Percentiles rank a stretch among this genome's conserved stretches.
Evolutionary conservation across 495 filamentous ascomycete species (phyloP).

Genomic region (Annulohypoxylon stygium): DNA sequence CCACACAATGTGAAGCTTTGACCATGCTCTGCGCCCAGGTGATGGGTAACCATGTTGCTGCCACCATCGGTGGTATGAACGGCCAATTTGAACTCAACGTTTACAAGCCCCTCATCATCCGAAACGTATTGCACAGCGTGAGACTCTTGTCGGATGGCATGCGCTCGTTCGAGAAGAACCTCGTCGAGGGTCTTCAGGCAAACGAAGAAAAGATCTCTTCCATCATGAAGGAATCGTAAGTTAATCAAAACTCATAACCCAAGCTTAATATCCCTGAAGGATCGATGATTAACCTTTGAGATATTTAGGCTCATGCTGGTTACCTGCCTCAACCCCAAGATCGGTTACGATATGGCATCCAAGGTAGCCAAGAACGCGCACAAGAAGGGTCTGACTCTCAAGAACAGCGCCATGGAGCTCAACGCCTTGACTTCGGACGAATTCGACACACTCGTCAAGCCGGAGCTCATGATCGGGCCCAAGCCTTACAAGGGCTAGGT

Average conservation of each 20-base stretch:
- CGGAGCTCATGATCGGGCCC: slow-evolving; percentile 97
- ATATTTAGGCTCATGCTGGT: slow-evolving; percentile 89
- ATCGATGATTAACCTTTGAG: slow-evolving; percentile 23
- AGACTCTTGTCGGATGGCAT: slow-evolving; percentile 91
- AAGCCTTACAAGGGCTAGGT: slow-evolving; percentile 65
- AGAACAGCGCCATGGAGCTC: slow-evolving; percentile 93
- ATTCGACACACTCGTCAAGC: slow-evolving; percentile 89
- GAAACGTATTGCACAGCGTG: slow-evolving; percentile 91
- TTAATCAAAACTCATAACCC: slow-evolving; percentile 22
- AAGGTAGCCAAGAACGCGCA: slow-evolving; percentile 99
- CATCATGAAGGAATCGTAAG: slow-evolving; percentile 86
- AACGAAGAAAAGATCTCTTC: slow-evolving; percentile 90
- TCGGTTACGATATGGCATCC: slow-evolving; percentile 97
- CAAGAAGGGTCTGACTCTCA: slow-evolving; percentile 95
- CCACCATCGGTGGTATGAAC: slow-evolving; percentile 94
- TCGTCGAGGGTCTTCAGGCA: slow-evolving; percentile 88
- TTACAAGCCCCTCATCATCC: slow-evolving; percentile 97
- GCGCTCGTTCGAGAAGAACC: slow-evolving; percentile 92
- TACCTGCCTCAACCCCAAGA: slow-evolving; percentile 97
- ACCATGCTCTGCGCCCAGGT: slow-evolving; percentile 99
- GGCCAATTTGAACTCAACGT: slow-evolving; percentile 99
- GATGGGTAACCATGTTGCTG: slow-evolving; percentile 94
- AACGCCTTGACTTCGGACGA: slow-evolving; percentile 90
- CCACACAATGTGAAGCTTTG: slow-evolving; percentile 96
- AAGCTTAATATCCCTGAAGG: neutral